Conservation (phyloP, 345 rosid genomes). For the Aegle marmelos region DNA sequence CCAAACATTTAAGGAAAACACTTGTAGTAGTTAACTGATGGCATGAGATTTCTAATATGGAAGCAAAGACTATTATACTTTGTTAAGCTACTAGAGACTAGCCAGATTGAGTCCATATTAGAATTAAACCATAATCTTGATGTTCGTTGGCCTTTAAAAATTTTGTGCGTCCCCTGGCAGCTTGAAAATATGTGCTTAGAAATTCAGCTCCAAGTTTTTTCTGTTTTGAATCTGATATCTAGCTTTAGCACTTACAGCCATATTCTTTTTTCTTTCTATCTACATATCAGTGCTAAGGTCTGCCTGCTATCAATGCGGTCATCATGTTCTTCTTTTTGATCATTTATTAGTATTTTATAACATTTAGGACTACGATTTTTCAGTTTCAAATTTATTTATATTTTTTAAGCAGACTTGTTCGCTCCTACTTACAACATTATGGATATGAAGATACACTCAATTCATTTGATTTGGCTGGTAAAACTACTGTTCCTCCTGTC, state of each 20-base stretch:
- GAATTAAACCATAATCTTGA: background rate
- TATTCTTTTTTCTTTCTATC: background rate
- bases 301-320: background rate
- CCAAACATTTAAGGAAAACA: background rate
- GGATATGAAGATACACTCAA: slow-evolving; percentile 93
- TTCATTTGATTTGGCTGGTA: slow-evolving; percentile 78
- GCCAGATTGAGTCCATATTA: background rate
- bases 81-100: background rate
- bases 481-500: slow-evolving; percentile 71
- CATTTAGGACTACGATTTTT: background rate
- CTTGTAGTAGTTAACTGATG: background rate
- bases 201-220: background rate
- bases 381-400: background rate
- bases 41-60: background rate
- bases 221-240: background rate
- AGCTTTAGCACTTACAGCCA: background rate
- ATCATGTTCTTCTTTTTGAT: background rate
- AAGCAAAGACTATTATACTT: background rate
- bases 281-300: background rate
- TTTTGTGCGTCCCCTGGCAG: background rate
- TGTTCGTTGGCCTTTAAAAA: background rate
- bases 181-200: background rate
- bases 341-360: background rate
- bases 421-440: slow-evolving; percentile 84
- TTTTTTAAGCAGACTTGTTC: slow-evolving; percentile 65